Evolutionary conservation across 108 stramenopile species (phyloP), one percentile per base, ranked within the genome.

Genomic region (Schizochytrium sp.): DNA sequence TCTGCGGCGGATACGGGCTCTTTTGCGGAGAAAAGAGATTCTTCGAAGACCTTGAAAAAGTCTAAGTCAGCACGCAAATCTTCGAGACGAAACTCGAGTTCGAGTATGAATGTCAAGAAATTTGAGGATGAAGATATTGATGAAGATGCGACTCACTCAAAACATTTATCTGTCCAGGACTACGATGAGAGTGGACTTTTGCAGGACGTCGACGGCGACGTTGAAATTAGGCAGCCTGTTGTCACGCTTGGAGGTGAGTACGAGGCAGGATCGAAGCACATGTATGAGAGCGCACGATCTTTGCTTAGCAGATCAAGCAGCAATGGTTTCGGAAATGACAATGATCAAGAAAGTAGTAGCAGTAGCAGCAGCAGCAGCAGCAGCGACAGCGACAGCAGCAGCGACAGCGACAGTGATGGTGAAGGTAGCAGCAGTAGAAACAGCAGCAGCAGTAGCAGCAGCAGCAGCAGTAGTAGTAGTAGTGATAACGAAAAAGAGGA

Each of bases 191-290:
- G 42, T 38, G 64, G 64, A 38, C 64, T 69, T 38, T 44, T 69
- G 42, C 7, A 44, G 15, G 64, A 69, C 64, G 64, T 69, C 64
- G 64, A 69, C 42, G 64, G 44, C 15, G 64, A 69, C 19, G 40
- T 69, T 44, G 64, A 69, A 7, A 38, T 44, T 15, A 44, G 42
- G 28, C 42, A 69, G 64, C 64, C 64, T 0, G 64, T 69, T 44
- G 64, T 69, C 64, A 69, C 64, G 64, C 64, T 69, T 44, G 64
- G 64, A 38, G 64, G 64, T 44, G 64, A 69, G 64, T 69, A 69
- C 64, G 64, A 69, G 12, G 64, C 64, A 38, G 64, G 64, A 8
- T 69, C 64, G 2, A 28, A 28, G 28, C 12, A 38, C 64, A 3
- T 69, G 64, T 69, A 13, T 44, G 8, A 44, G 64, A 69, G 64